Base-by-base conservation (phyloP, 1,284 basidiomycete genomes). In the Exsudoporus floridanus region DNA sequence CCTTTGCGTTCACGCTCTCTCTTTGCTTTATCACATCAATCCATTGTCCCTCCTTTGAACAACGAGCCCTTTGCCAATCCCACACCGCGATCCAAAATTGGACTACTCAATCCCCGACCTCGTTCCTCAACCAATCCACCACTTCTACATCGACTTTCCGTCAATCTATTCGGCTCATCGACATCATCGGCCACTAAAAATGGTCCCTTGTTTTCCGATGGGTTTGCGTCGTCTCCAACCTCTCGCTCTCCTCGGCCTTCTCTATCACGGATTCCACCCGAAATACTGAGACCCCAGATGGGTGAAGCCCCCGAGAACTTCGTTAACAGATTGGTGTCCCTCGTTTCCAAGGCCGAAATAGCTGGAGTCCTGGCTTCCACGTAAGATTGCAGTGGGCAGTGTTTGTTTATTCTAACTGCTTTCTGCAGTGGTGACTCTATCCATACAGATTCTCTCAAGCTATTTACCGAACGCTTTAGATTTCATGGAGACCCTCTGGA, bases 401-500 rank as follows among this genome's bases (percentile, higher is more conserved):
- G 28, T 34, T 43, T 41, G 21, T 42, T 52, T n/a, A 14, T 47
- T 38, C 50, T 60, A 31, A 58, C 40, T 42, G 6, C 51, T 21
- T 51, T 55, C 28, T 30, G 34, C 35, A 96, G 93, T 60, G 73
- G 81, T 42, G 90, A 94, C 58, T 62, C 75, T 7, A 90, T 94
- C 60, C 82, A 97, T 68, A 69, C 76, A 3, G 75, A 81, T 44
- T 90, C 93, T 1, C 77, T 99, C 49, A 76, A 77, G 49, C 63
- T 77, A 6, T 95, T 91, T 70, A 83, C 99, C 63, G 74, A 75
- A 41, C 80, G 81, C 38, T 98, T 98, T 70, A 81, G 89, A 61
- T 98, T 98, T 67, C 72, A 74, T 14, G 78, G 82, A 44, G 87
- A 92, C 61, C 89, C 97, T 12, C 78, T 99, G 39, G 97, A 99